A percentile compares a stretch with the other conserved stretches of the same genome.
Evolutionary conservation across 2,329 filamentous ascomycete species (phyloP).

Genomic region (Penicillium digitatum): DNA sequence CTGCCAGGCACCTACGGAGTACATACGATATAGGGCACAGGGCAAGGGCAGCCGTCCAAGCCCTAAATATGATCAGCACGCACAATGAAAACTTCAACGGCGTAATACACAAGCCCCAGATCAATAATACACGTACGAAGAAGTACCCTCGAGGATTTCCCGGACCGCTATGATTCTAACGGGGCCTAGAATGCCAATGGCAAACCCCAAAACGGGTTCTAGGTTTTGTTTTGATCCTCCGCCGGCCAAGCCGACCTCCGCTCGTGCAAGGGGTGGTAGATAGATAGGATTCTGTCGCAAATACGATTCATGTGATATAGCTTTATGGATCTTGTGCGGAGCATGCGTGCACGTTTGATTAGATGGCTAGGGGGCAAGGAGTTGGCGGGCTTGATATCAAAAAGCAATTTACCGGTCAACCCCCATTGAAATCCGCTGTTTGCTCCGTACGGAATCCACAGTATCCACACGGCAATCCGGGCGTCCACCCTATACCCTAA

Average conservation of each 20-base stretch:
- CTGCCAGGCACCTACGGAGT: not conserved
- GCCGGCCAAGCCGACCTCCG: not conserved
- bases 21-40: conserved; percentile 21
- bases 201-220: not conserved
- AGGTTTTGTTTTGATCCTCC: conserved; percentile 14
- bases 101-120: not conserved
- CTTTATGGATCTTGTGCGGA: not conserved
- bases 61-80: conserved; percentile 22
- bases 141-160: not conserved
- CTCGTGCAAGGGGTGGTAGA: conserved; percentile 19
- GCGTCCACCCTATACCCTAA: not conserved
- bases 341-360: not conserved
- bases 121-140: not conserved
- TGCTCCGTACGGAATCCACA: not conserved
- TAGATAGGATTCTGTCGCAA: not conserved
- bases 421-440: not conserved
- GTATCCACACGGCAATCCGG: not conserved
- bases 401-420: not conserved
- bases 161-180: conserved; percentile 5
- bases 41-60: conserved; percentile 21
- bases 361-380: not conserved
- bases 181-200: conserved; percentile 1
- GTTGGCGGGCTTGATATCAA: not conserved
- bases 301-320: not conserved
- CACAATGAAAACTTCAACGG: conserved; percentile 8